Conservation (phyloP, 2,329 filamentous ascomycete genomes). For the Septoria petroselini region DNA sequence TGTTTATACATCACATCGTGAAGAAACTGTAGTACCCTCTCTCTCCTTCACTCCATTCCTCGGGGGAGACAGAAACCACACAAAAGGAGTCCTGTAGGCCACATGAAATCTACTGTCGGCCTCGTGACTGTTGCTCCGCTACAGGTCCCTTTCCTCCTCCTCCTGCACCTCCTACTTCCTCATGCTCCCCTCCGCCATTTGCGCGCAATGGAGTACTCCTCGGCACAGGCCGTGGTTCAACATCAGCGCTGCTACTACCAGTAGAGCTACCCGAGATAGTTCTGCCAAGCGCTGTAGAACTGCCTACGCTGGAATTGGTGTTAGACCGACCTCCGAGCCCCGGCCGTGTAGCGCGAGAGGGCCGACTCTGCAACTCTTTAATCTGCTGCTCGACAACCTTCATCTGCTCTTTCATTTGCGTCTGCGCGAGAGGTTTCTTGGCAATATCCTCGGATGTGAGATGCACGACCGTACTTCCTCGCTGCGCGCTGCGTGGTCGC, state of each 20-base stretch:
- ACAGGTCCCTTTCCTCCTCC: too few species aligned
- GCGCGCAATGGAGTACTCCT: too few species aligned
- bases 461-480: constrained; percentile 27
- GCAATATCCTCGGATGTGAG: constrained; percentile 33
- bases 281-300: neutral
- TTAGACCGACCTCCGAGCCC: neutral
- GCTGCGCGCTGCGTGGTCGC: constrained; percentile 21
- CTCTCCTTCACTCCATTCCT: too few species aligned
- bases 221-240: too few species aligned
- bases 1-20: too few species aligned
- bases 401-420: constrained; percentile 21
- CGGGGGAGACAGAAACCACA: too few species aligned
- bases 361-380: constrained; percentile 17
- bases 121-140: too few species aligned
- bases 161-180: too few species aligned
- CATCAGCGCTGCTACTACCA: too few species aligned
- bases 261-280: neutral
- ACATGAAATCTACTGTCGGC: too few species aligned
- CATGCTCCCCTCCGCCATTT: too few species aligned
- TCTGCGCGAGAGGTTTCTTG: constrained; percentile 22
- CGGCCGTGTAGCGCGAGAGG: constrained; percentile 3
- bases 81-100: neutral
- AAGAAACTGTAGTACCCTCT: too few species aligned
- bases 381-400: constrained; percentile 23
- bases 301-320: neutral